Conservation (phyloP, 202 grass and related monocot genomes). For the Tripidium arundinaceum region DNA sequence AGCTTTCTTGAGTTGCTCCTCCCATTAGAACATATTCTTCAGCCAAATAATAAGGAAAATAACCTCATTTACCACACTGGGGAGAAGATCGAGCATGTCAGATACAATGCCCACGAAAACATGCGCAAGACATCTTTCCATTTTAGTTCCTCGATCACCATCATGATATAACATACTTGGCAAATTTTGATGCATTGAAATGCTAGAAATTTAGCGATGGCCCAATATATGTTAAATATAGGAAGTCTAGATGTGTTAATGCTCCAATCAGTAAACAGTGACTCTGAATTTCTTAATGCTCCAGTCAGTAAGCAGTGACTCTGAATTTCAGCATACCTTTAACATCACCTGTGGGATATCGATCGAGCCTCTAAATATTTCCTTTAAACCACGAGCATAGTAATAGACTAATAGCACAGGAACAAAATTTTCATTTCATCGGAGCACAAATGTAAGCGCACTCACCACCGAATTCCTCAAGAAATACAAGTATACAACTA, state of each 20-base stretch:
- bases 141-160: background rate
- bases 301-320: background rate
- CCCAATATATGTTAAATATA: background rate
- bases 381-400: background rate
- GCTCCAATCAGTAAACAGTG: too few relatives aligned
- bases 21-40: background rate
- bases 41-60: background rate
- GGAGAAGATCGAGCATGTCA: background rate
- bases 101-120: background rate
- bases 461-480: background rate
- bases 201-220: background rate
- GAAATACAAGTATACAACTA: conserved; percentile 4
- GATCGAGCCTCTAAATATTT: background rate
- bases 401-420: background rate
- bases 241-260: background rate
- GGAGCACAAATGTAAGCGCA: background rate
- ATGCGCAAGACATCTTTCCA: background rate
- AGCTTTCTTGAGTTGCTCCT: background rate
- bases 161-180: background rate
- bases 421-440: background rate
- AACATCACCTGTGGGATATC: background rate
- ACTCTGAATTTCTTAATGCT: background rate
- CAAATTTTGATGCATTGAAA: background rate
- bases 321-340: background rate
- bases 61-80: background rate